Base-by-base conservation (phyloP, 2,329 filamentous ascomycete species). In the Geosmithia putterillii region DNA sequence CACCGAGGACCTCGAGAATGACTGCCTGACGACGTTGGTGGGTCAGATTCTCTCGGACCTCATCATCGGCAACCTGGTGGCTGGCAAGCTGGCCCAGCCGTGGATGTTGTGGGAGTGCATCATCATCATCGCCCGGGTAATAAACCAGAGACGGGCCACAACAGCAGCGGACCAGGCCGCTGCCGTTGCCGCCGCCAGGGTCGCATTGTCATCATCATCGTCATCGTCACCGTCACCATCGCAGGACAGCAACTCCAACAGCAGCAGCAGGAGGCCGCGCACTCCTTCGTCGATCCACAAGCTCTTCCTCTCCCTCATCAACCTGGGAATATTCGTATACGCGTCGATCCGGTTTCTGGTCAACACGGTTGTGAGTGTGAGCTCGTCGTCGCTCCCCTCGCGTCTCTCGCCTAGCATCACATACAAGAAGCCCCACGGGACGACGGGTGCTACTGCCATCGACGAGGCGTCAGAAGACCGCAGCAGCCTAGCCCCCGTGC, bases 1-100 rank as follows among this genome's bases (percentile, higher is more conserved):
- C 9, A 92, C 88, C 15, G 90, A 96, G 55, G 90, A 96, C 59
- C 69, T 96, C 35, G 80, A 90, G 55, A 96, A 95, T 59, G 78
- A 78, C 43, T 94, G 86, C 59, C 70, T 96, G 54, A 83, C 85
- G 45, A 75, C 86, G 32, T 70, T 98, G 48, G 83, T 95, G 48
- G 79, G 81, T 44, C 87, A 95, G 62, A 84, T 96, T 50, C 72
- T 96, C 48, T 86, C 88, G 7, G 88, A 95, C 62, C 79, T 94
- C 58, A 86, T 96, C 48, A 71, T 98, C 50, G 86, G 86, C 48
- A 88, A 86, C 52, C 74, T 83, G 45, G 71, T 95, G 53, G 79
- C 81, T 53, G 84, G 82, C 54, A 94, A 83, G 59, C 73, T 84
- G 36, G 87, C 84, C 51, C 82, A 96, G 63, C 85, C 86, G 20